Conservation (phyloP, 306 rosid genomes). For the Senna siamea region DNA sequence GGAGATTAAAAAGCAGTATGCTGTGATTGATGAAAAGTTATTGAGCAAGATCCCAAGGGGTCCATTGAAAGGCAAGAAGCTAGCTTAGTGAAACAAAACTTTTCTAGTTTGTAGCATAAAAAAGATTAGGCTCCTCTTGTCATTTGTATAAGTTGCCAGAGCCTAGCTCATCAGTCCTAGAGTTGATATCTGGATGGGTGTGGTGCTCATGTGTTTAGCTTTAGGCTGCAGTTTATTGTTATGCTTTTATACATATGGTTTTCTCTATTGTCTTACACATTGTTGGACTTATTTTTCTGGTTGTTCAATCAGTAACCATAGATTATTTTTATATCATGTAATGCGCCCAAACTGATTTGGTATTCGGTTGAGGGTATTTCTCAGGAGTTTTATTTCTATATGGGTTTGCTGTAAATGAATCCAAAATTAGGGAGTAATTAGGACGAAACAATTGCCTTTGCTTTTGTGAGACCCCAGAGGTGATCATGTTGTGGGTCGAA, state of each 20-base stretch:
- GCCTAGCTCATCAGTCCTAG: constrained; percentile 14
- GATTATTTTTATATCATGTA: not conserved
- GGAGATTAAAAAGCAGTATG: constrained; percentile 62
- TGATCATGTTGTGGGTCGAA: too few relatives aligned
- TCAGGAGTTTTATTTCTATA: too few relatives aligned
- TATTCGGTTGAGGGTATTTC: too few relatives aligned
- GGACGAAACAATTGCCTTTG: too few relatives aligned
- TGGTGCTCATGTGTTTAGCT: constrained; percentile 12
- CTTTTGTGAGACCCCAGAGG: too few relatives aligned
- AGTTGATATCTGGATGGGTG: constrained; percentile 37
- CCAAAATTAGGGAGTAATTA: too few relatives aligned
- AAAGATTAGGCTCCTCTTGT: not conserved
- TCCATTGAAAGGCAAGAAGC: constrained; percentile 54
- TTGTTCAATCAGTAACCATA: not conserved
- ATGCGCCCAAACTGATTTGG: not conserved
- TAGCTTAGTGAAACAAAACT: constrained; percentile 36
- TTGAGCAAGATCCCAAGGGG: constrained; percentile 57
- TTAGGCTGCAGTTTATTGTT: constrained; percentile 25
- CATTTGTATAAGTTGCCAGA: constrained; percentile 6
- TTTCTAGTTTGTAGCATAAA: constrained; percentile 9
- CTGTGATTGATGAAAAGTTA: constrained; percentile 64
- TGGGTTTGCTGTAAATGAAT: too few relatives aligned
- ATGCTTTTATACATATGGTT: constrained; percentile 7
- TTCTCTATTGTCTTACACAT: not conserved
- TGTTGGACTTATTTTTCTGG: not conserved